These are phyloP conservation scores for Hibiscus mutabilis DNA, from an alignment of 345 rosid genomes.

Conservation along the genomic window DNA sequence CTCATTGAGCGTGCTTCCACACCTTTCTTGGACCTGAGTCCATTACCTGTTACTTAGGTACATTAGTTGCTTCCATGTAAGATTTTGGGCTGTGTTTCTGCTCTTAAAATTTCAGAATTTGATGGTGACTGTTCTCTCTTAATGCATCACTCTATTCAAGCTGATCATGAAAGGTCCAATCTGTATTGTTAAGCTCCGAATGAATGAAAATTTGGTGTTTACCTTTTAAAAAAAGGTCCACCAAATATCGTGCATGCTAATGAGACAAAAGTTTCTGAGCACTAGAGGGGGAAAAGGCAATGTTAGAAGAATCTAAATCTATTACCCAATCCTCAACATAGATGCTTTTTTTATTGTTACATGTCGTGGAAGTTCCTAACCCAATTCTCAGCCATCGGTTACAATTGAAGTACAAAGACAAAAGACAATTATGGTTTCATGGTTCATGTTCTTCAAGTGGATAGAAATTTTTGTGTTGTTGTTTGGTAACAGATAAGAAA, in stretches of 20 bases:
- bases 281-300: not conserved
- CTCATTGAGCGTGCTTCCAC: too few species aligned
- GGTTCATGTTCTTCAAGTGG: not conserved
- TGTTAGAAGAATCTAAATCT: not conserved
- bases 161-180: too few species aligned
- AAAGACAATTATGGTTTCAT: not conserved
- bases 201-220: too few species aligned
- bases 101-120: too few species aligned
- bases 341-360: not conserved
- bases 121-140: too few species aligned
- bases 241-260: not conserved
- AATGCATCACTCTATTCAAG: too few species aligned
- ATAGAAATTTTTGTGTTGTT: not conserved
- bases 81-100: too few species aligned
- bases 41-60: too few species aligned
- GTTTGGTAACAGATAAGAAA: not conserved
- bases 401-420: not conserved
- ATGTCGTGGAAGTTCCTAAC: not conserved
- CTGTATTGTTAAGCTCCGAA: too few species aligned
- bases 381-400: not conserved
- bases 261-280: not conserved
- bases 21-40: too few species aligned
- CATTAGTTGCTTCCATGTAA: too few species aligned
- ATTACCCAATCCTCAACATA: not conserved
- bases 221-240: too few species aligned